These are phyloP conservation scores for Kodamaea restingae DNA, from an alignment of 805 yeast species.

Conservation along the genomic window DNA sequence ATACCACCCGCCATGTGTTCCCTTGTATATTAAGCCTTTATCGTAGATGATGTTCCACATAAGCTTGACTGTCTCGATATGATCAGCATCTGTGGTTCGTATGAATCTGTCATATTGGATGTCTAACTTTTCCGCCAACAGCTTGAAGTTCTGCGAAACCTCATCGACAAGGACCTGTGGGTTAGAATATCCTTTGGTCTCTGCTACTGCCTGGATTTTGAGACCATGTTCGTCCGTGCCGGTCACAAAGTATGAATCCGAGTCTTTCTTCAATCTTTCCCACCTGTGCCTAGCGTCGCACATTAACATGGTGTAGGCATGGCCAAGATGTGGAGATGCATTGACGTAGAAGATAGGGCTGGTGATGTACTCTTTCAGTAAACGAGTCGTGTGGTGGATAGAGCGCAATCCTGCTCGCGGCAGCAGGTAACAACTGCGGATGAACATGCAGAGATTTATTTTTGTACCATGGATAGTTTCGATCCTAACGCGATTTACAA, in stretches of 20 bases:
- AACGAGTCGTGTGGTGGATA: neutral
- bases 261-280: constrained; percentile 43
- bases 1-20: constrained; percentile 91
- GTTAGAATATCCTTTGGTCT: constrained; percentile 34
- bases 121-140: constrained; percentile 54
- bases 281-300: constrained; percentile 79
- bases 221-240: constrained; percentile 98
- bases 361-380: constrained; percentile 41
- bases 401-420: neutral
- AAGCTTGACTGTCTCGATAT: constrained; percentile 54
- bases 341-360: constrained; percentile 96
- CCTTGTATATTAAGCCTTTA: constrained; percentile 72
- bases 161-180: constrained; percentile 71
- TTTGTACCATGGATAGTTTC: no score
- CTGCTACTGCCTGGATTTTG: constrained; percentile 87
- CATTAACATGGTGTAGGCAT: constrained; percentile 79
- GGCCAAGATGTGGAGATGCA: constrained; percentile 93
- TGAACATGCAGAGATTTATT: no score
- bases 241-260: constrained; percentile 57
- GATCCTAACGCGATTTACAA: no score
- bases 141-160: constrained; percentile 59
- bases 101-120: constrained; percentile 73
- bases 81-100: constrained; percentile 86
- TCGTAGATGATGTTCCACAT: constrained; percentile 65
- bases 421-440: neutral